Percentiles rank a stretch among this genome's conserved stretches.
phyloP scores from a whole-genome alignment of 2,329 filamentous ascomycete species.

The Tympanopsis confertula region DNA sequence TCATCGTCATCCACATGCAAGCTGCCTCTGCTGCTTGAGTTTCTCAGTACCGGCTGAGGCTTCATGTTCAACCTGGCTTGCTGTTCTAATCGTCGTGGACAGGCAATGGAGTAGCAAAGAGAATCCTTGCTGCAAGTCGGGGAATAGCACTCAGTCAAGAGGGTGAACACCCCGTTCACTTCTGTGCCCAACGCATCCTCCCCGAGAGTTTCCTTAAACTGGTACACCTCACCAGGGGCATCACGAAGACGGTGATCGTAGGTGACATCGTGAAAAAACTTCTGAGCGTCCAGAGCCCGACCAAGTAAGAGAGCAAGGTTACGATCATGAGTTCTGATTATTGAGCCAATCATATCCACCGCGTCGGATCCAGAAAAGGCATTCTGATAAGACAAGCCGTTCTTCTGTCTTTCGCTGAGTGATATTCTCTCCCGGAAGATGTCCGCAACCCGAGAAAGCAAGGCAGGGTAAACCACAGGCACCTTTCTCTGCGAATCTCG shows the following conservation, averaged over 20 bases:
- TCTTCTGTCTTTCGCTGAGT: constrained; percentile 52
- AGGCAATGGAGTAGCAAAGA: constrained; percentile 95
- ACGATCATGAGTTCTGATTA: constrained; percentile 91
- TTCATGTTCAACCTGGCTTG: constrained; percentile 90
- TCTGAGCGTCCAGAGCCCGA: constrained; percentile 87
- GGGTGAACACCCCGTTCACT: constrained; percentile 92
- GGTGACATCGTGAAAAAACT: constrained; percentile 98
- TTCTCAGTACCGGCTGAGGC: constrained; percentile 60
- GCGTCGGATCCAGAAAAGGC: constrained; percentile 58
- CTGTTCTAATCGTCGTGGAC: constrained; percentile 83
- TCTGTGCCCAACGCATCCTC: constrained; percentile 61
- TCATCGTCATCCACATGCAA: constrained; percentile 74
- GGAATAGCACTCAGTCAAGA: constrained; percentile 94
- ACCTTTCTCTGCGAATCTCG: constrained; percentile 27
- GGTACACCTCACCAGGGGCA: constrained; percentile 88
- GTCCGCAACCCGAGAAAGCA: constrained; percentile 54
- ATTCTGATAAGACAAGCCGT: constrained; percentile 58
- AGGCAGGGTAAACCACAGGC: constrained; percentile 54
- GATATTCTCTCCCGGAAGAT: constrained; percentile 52
- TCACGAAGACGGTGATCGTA: constrained; percentile 94
- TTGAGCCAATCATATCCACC: constrained; percentile 62
- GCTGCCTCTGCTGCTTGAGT: constrained; percentile 53
- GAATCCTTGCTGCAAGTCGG: constrained; percentile 93
- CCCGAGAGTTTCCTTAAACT: constrained; percentile 86
- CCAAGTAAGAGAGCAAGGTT: constrained; percentile 87